phyloP scores from a whole-genome alignment of 768 basidiomycete genomes.

The Leccinum olivaceopallidum region DNA sequence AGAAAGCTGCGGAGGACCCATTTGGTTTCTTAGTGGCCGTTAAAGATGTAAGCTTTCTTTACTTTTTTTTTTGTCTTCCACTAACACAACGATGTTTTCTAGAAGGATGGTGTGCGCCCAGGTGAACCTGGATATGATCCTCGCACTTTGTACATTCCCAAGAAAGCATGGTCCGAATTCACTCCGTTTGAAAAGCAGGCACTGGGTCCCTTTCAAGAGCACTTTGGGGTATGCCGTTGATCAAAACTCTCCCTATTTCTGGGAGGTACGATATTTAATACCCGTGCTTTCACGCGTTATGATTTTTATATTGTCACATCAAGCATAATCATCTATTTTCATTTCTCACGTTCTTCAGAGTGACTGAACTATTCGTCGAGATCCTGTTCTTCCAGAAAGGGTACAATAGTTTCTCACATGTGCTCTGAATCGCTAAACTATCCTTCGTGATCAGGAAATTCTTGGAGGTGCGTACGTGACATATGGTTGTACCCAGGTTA shows the following conservation, averaged over 20 bases:
- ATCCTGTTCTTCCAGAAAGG: constrained; percentile 99
- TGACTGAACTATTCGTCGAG: constrained; percentile 35
- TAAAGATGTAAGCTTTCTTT: constrained; percentile 56
- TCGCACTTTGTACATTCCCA: constrained; percentile 80
- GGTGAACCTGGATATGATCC: constrained; percentile 90
- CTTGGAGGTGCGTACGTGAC: constrained; percentile 54
- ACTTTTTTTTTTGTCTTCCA: too few relatives aligned
- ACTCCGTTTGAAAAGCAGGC: constrained; percentile 96
- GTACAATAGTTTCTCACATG: constrained; percentile 36
- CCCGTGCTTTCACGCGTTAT: background rate
- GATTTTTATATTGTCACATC: constrained; percentile 53
- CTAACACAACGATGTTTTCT: constrained; percentile 2
- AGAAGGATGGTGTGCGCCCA: constrained; percentile 82
- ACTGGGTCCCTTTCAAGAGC: constrained; percentile 9
- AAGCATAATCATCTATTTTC: constrained; percentile 84
- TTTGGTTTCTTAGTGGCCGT: constrained; percentile 73
- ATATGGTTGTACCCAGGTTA: background rate
- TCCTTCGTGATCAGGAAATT: constrained; percentile 62
- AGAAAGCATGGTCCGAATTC: constrained; percentile 74
- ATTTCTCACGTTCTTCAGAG: constrained; percentile 13
- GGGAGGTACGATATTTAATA: constrained; percentile 53
- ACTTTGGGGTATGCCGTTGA: background rate
- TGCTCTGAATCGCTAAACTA: background rate
- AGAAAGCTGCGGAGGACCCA: constrained; percentile 75
- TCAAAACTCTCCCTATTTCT: constrained; percentile 48